A percentile compares a stretch with the other conserved stretches of the same genome.
Conservation (phyloP, 768 basidiomycete species). For the Mycena indigotica region DNA sequence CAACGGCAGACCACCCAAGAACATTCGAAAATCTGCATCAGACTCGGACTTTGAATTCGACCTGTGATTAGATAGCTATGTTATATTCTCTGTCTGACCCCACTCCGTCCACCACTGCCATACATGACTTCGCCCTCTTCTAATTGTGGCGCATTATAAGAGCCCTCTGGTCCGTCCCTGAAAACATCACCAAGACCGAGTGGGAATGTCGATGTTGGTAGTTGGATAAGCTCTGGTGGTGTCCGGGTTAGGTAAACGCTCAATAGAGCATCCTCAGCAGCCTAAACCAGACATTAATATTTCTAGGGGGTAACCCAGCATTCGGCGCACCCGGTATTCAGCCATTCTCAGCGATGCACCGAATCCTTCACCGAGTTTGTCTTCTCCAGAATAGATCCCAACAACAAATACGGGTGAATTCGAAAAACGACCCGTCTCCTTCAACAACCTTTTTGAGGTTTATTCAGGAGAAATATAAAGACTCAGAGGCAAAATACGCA, state of each 20-base stretch:
- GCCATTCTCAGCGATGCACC: slow-evolving; percentile 94
- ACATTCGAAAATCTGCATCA: slow-evolving; percentile 14
- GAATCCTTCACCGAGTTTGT: slow-evolving; percentile 92
- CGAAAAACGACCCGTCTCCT: slow-evolving; percentile 89
- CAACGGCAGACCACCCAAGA: slow-evolving; percentile 39
- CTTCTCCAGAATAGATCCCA: slow-evolving; percentile 84
- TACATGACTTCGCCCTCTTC: slow-evolving; percentile 68
- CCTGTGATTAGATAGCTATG: slow-evolving; percentile 41
- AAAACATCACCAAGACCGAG: slow-evolving; percentile 56
- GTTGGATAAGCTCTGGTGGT: slow-evolving; percentile 64
- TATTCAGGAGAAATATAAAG: neutral
- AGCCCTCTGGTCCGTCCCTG: slow-evolving; percentile 43
- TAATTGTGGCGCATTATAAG: slow-evolving; percentile 57
- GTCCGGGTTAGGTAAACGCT: slow-evolving; percentile 81
- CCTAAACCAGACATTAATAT: slow-evolving; percentile 42
- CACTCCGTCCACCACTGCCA: slow-evolving; percentile 66
- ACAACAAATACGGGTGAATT: slow-evolving; percentile 94
- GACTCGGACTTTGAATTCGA: slow-evolving; percentile 85
- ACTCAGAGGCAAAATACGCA: slow-evolving; percentile 37
- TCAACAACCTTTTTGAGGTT: slow-evolving; percentile 66
- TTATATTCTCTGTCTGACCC: slow-evolving; percentile 14
- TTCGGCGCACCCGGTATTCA: slow-evolving; percentile 78
- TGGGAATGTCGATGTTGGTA: slow-evolving; percentile 79
- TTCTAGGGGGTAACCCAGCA: slow-evolving; percentile 1
- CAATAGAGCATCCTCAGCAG: slow-evolving; percentile 83